Evolutionary conservation across 768 basidiomycete species (phyloP).

Genomic region (Kwoniella pini): DNA sequence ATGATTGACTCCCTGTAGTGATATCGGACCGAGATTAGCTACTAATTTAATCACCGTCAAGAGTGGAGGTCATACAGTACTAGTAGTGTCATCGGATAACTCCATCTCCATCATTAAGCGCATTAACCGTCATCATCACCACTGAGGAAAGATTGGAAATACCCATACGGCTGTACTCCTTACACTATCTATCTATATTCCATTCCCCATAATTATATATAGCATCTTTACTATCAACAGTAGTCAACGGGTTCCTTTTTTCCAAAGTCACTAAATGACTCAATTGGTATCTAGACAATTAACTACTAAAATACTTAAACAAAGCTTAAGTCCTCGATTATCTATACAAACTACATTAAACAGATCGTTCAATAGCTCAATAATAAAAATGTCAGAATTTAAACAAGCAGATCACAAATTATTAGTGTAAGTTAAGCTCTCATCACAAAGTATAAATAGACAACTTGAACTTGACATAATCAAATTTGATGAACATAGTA

Average conservation of each 20-base stretch:
- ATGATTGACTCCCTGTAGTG: no score
- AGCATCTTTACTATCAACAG: no score
- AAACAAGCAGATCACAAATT: conserved; percentile 47
- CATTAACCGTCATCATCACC: no score
- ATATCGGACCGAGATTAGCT: no score
- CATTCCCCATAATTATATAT: background rate
- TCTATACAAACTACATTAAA: background rate
- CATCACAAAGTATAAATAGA: background rate
- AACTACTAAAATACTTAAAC: background rate
- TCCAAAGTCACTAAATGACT: background rate
- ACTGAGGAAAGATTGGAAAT: no score
- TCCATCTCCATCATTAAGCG: no score
- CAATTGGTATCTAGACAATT: background rate
- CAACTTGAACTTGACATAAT: no score
- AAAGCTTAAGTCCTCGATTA: background rate
- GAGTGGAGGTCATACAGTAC: no score
- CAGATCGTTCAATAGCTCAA: background rate
- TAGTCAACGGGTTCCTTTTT: no score
- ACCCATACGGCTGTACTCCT: background rate
- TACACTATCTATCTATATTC: background rate
- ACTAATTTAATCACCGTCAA: no score
- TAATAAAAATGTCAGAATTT: conserved; percentile 23
- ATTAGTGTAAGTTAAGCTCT: conserved; percentile 36
- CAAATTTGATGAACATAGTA: conserved; percentile 25
- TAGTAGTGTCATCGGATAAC: no score